These are phyloP conservation scores for Kondoa subrosea DNA, from an alignment of 768 basidiomycete species.

Conservation along the genomic window DNA sequence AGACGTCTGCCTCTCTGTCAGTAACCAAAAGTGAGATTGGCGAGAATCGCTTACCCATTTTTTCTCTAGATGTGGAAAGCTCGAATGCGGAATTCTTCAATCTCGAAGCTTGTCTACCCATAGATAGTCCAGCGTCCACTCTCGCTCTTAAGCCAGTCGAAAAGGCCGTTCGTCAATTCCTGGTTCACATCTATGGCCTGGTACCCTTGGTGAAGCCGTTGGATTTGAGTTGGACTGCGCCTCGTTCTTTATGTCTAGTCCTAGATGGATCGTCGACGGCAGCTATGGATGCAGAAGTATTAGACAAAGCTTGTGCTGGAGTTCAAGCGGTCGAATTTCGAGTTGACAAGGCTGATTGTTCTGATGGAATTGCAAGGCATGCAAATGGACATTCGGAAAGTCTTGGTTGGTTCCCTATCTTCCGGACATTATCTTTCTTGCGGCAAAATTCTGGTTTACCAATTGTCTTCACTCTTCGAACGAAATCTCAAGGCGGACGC, in stretches of 20 bases:
- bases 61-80: neutral
- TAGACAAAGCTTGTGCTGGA: neutral
- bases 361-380: neutral
- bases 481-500: neutral
- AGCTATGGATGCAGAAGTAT: neutral
- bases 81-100: neutral
- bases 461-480: neutral
- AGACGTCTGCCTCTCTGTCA: neutral
- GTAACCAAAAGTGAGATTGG: neutral
- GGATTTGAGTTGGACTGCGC: neutral
- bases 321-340: neutral
- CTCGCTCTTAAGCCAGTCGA: neutral
- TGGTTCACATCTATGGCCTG: neutral
- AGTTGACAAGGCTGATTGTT: neutral
- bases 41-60: neutral
- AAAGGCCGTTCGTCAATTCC: neutral
- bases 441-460: neutral
- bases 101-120: neutral
- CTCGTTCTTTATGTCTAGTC: neutral
- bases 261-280: neutral
- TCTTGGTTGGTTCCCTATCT: neutral
- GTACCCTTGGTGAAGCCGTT: neutral
- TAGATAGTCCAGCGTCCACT: neutral
- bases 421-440: neutral
- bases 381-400: neutral